These are phyloP conservation scores for Corniculantispora saksenae DNA, from an alignment of 2,329 filamentous ascomycete genomes.

Conservation along the genomic window DNA sequence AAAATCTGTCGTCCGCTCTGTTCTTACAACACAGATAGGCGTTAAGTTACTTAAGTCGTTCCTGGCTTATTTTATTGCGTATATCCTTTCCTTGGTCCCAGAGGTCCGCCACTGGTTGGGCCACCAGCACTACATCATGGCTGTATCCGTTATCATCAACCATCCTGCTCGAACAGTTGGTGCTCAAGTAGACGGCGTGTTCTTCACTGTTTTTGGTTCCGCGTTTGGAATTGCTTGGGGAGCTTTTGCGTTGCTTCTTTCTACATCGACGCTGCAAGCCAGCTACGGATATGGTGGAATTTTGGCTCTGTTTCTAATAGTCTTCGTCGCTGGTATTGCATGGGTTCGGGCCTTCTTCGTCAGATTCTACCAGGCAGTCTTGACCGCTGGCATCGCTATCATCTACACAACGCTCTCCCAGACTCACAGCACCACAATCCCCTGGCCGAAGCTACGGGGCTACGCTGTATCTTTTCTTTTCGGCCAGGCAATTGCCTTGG, in stretches of 20 bases:
- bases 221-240: slow-evolving; percentile 58
- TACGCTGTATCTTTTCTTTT: slow-evolving; percentile 59
- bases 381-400: slow-evolving; percentile 57
- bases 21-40: slow-evolving; percentile 52
- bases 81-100: slow-evolving; percentile 56
- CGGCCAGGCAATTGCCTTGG: slow-evolving; percentile 54
- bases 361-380: slow-evolving; percentile 55
- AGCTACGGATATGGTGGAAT: slow-evolving; percentile 54
- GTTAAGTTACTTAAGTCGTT: slow-evolving; percentile 55
- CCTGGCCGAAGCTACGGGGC: slow-evolving; percentile 52
- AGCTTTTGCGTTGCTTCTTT: slow-evolving; percentile 53
- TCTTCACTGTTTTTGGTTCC: slow-evolving; percentile 55
- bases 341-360: slow-evolving; percentile 58
- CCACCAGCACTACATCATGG: slow-evolving; percentile 56
- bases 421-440: slow-evolving; percentile 41
- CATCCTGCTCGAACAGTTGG: slow-evolving; percentile 58
- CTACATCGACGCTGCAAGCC: slow-evolving; percentile 49
- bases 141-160: slow-evolving; percentile 58
- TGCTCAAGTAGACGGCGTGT: slow-evolving; percentile 56
- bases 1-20: slow-evolving; percentile 37
- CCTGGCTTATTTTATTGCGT: slow-evolving; percentile 57
- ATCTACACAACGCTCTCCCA: slow-evolving; percentile 55
- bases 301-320: slow-evolving; percentile 54
- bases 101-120: slow-evolving; percentile 52
- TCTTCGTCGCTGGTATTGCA: slow-evolving; percentile 54